Evolutionary conservation across 2,329 filamentous ascomycete species (phyloP), one percentile per base, ranked within the genome.

Genomic region (Pseudogymnoascus sp.): DNA sequence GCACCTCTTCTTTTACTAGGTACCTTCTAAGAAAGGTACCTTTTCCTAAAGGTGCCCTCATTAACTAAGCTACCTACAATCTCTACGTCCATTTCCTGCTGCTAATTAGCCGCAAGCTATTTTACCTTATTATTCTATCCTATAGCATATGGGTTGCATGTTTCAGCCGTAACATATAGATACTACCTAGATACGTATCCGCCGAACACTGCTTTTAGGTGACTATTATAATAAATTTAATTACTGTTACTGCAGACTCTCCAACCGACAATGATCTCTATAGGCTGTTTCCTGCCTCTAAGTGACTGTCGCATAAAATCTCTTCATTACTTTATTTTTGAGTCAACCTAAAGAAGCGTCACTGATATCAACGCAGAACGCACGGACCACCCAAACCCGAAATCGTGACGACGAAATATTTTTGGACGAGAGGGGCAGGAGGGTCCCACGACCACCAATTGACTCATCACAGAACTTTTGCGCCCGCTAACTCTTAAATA

Each of bases 391-490:
- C 4, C 14, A 6, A 52, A 16, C 43, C 43, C 43, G 6, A 52
- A 52, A 52, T 28, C 43, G 43, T 52, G 43, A 52, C 43, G 43
- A 49, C 43, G 43, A 31, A 52, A 52, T 52, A 52, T 52, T 52
- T 52, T 52, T 52, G 43, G 43, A 25, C 43, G 43, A 52, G 43
- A 52, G 43, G 43, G 23, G 43, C 43, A 52, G 23, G 43, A 52
- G 43, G 43, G 43, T 52, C 43, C 23, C 43, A 52, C 23, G 43
- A 52, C 43, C 14, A 52, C 43, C 43, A 52, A 31, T 52, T 52
- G 43, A 49, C 43, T 49, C 43, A 49, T 49, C 9, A 49, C 28
- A n/a, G 43, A 52, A 52, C 43, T 52, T 52, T 52, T 52, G 43
- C 43, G 23, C 43, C 43, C 43, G 43, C 43, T 52, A 52, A 52